Percentiles rank a stretch among this genome's conserved stretches.
phyloP scores from a whole-genome alignment of 2,329 filamentous ascomycete genomes.

The Penicillium hesseltinei region DNA sequence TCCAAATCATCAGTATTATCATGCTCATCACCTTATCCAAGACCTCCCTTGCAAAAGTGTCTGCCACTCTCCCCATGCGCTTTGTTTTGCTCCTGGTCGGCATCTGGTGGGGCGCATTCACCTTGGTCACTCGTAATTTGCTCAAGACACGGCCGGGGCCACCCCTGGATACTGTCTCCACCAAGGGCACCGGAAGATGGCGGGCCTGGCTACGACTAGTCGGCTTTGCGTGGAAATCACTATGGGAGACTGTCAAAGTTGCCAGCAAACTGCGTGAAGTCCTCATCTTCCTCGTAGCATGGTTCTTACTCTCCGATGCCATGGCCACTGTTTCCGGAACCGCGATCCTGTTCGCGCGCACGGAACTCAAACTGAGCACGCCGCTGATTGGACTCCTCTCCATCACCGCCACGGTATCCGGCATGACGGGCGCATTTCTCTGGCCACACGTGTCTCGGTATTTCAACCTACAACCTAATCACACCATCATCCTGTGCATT shows the following conservation, averaged over 20 bases:
- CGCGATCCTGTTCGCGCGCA: conserved; percentile 89
- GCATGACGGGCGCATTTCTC: conserved; percentile 77
- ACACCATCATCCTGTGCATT: conserved; percentile 87
- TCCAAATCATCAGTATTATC: conserved; percentile 76
- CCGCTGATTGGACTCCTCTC: conserved; percentile 82
- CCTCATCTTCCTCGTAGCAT: conserved; percentile 76
- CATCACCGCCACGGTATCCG: conserved; percentile 77
- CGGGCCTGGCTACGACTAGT: conserved; percentile 66
- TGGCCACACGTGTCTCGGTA: conserved; percentile 74
- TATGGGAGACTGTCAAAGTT: conserved; percentile 72
- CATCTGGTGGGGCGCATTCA: conserved; percentile 85
- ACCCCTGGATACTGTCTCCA: conserved; percentile 45
- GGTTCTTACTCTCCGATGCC: conserved; percentile 88
- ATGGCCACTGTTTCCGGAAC: conserved; percentile 89
- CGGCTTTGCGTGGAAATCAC: conserved; percentile 74
- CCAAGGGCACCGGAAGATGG: conserved; percentile 20
- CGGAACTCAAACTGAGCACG: conserved; percentile 77
- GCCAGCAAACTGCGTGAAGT: conserved; percentile 71
- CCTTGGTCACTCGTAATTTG: conserved; percentile 77
- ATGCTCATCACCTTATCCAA: conserved; percentile 59
- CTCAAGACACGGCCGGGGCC: conserved; percentile 80
- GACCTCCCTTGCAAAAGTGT: conserved; percentile 52
- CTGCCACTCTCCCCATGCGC: conserved; percentile 73
- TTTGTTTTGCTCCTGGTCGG: conserved; percentile 80
- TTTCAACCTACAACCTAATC: conserved; percentile 67